Evolutionary conservation across 1,284 basidiomycete genomes (phyloP).

Genomic region (Ustanciosporium gigantosporum): DNA sequence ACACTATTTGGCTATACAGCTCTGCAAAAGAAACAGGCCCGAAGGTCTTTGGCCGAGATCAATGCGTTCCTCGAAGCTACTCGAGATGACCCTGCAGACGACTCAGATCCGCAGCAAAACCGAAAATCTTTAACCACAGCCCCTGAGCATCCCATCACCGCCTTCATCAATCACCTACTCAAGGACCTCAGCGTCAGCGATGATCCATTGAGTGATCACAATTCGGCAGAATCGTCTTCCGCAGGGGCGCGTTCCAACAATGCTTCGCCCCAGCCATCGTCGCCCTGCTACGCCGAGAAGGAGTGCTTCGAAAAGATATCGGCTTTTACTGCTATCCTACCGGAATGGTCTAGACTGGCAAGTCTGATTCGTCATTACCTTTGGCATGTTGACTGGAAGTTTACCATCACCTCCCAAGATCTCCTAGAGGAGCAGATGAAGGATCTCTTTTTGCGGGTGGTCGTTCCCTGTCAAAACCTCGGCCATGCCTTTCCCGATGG

Average conservation of each 20-base stretch:
- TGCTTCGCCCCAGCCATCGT: neutral
- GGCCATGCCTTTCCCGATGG: too few relatives aligned
- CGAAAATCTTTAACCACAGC: neutral
- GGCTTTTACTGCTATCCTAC: conserved; percentile 18
- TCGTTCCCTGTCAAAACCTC: conserved; percentile 11
- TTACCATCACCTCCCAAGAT: conserved; percentile 32
- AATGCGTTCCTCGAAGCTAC: conserved; percentile 19
- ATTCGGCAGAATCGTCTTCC: conserved; percentile 10
- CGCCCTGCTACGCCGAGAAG: conserved; percentile 10
- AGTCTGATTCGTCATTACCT: conserved; percentile 19
- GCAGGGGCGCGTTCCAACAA: neutral
- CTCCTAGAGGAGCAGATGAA: conserved; percentile 13
- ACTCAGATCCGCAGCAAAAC: conserved; percentile 17
- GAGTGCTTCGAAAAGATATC: conserved; percentile 11
- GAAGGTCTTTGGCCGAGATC: conserved; percentile 37
- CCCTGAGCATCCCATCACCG: conserved; percentile 32
- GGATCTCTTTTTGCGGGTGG: conserved; percentile 20
- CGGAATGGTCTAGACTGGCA: conserved; percentile 18
- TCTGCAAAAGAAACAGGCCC: conserved; percentile 34
- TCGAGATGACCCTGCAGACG: conserved; percentile 3
- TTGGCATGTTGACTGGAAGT: conserved; percentile 40
- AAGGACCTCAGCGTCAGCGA: conserved; percentile 25
- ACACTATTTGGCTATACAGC: conserved; percentile 1
- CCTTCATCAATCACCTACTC: conserved; percentile 41
- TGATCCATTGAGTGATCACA: conserved; percentile 4